Percentiles rank a stretch among this genome's conserved stretches.
These are phyloP conservation scores for Akebia trifoliata DNA, from an alignment of 164 flowering plant genomes.

Conservation along the genomic window DNA sequence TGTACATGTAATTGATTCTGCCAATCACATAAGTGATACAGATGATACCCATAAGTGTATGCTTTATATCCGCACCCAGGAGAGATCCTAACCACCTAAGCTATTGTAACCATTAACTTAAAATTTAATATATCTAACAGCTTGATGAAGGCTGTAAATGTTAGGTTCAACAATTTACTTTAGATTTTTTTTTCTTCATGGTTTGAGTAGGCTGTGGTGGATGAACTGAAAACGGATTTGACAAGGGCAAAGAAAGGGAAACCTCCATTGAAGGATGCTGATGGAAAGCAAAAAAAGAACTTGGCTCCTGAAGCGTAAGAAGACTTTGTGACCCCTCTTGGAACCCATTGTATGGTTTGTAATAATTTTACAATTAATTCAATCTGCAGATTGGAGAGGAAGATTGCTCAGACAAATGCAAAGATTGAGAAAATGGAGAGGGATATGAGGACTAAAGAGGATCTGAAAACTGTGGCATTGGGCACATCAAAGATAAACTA, in stretches of 20 bases:
- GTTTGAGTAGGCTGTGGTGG: slow-evolving; percentile 42
- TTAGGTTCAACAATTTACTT: no score
- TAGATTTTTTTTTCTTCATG: slow-evolving; percentile 1
- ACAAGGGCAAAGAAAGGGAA: slow-evolving; percentile 86
- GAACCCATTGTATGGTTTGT: neutral
- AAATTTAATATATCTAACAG: no score
- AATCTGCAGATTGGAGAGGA: slow-evolving; percentile 61
- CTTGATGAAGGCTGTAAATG: no score
- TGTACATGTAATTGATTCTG: neutral
- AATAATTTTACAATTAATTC: neutral
- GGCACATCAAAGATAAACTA: slow-evolving; percentile 98
- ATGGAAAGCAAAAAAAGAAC: slow-evolving; percentile 77
- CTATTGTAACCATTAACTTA: no score
- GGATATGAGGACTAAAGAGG: slow-evolving; percentile 76
- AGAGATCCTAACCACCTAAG: neutral
- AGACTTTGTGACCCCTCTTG: slow-evolving; percentile 1
- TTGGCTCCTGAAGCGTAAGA: slow-evolving; percentile 80
- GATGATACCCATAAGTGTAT: no score
- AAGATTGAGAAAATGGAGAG: slow-evolving; percentile 82
- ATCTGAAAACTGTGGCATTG: slow-evolving; percentile 84
- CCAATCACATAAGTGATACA: no score
- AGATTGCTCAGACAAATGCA: slow-evolving; percentile 58
- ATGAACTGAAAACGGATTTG: slow-evolving; percentile 64
- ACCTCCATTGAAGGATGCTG: slow-evolving; percentile 72
- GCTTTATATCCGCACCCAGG: no score